A percentile compares a stretch with the other conserved stretches of the same genome.
Conservation (phyloP, 352 stramenopile genomes). For the Phytophthora tentaculata region DNA sequence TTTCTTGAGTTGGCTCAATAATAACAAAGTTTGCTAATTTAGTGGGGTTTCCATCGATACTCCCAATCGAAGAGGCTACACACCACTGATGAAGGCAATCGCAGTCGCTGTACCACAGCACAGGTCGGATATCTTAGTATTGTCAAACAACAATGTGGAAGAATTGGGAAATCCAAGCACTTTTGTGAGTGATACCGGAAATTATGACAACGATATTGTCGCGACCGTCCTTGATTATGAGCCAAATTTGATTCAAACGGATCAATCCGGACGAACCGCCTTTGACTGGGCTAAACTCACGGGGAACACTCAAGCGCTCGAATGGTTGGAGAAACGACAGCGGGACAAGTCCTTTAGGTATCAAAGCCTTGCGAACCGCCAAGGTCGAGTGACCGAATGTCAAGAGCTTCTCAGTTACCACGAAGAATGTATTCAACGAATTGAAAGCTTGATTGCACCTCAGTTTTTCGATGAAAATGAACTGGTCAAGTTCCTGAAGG, state of each 20-base stretch:
- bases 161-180: neutral
- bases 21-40: neutral
- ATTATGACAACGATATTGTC: slow-evolving; percentile 65
- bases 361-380: slow-evolving; percentile 39
- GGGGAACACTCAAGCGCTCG: slow-evolving; percentile 42
- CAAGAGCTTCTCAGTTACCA: slow-evolving; percentile 44
- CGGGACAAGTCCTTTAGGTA: slow-evolving; percentile 41
- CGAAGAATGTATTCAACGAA: slow-evolving; percentile 32
- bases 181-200: neutral
- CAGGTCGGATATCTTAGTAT: neutral
- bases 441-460: slow-evolving; percentile 40
- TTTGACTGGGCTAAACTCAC: slow-evolving; percentile 72
- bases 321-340: slow-evolving; percentile 47
- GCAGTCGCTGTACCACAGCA: slow-evolving; percentile 42
- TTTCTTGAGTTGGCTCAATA: neutral
- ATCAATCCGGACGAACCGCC: slow-evolving; percentile 59
- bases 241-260: slow-evolving; percentile 49
- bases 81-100: slow-evolving; percentile 79
- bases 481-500: slow-evolving; percentile 45
- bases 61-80: slow-evolving; percentile 64
- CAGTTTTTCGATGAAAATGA: slow-evolving; percentile 51
- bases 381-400: slow-evolving; percentile 47
- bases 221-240: slow-evolving; percentile 44
- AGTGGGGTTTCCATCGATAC: slow-evolving; percentile 68
- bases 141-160: slow-evolving; percentile 27